Conservation (phyloP, 768 basidiomycete genomes). For the Boletus rex-veris region DNA sequence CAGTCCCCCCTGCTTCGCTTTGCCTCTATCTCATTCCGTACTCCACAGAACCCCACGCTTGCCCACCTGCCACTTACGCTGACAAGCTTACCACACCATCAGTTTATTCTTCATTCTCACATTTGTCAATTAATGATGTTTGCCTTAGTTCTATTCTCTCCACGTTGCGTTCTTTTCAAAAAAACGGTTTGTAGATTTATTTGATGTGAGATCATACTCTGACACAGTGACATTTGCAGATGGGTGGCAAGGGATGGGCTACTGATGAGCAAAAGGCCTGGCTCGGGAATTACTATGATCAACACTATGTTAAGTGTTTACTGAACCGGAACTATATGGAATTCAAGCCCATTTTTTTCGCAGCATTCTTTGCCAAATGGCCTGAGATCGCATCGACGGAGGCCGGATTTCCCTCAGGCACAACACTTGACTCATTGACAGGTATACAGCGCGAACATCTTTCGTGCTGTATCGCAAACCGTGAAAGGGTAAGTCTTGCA, state of each 20-base stretch:
- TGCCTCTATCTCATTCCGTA: too few relatives aligned
- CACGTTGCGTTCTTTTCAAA: too few relatives aligned
- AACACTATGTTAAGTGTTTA: background rate
- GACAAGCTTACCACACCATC: too few relatives aligned
- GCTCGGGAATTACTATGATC: background rate
- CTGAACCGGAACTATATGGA: background rate
- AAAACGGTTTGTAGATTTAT: background rate
- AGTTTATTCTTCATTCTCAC: too few relatives aligned
- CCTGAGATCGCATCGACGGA: background rate
- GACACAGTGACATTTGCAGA: background rate
- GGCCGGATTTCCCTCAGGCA: background rate
- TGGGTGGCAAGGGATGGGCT: background rate
- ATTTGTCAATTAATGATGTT: too few relatives aligned
- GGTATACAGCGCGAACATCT: background rate
- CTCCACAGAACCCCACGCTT: too few relatives aligned
- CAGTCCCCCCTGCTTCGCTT: too few relatives aligned
- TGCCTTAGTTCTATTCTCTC: background rate
- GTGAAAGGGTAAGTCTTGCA: background rate
- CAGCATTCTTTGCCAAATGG: background rate
- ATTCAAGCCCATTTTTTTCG: background rate
- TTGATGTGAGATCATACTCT: background rate
- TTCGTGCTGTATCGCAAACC: background rate
- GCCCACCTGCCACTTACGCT: too few relatives aligned
- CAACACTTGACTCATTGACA: background rate
- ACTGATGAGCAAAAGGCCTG: background rate